These are phyloP conservation scores for Cladosporium sp. DNA, from an alignment of 2,329 filamentous ascomycete species.

Conservation along the genomic window DNA sequence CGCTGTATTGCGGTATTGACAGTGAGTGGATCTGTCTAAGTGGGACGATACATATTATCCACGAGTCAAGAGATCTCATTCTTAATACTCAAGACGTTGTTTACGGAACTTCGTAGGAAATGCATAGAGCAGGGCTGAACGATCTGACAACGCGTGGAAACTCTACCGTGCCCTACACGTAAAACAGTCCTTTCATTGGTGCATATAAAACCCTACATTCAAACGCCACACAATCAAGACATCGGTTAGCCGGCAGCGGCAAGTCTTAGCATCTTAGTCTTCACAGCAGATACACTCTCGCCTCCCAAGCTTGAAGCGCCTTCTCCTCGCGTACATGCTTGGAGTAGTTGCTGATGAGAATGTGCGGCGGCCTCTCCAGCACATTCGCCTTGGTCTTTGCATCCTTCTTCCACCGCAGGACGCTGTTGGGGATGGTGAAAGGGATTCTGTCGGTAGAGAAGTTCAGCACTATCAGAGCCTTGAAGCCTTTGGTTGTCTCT, in stretches of 20 bases:
- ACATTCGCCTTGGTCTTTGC: constrained; percentile 19
- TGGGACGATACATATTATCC: no score
- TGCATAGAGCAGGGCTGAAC: no score
- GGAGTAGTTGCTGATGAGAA: constrained; percentile 41
- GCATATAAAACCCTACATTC: constrained; percentile 10
- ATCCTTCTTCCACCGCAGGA: constrained; percentile 1
- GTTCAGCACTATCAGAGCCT: constrained; percentile 36
- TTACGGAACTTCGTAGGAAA: no score
- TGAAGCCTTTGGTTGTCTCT: constrained; percentile 25
- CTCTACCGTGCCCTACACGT: no score
- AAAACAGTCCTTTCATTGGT: constrained; percentile 1
- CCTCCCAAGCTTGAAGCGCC: constrained; percentile 33
- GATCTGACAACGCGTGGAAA: no score
- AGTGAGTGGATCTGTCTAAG: no score
- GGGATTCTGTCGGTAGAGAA: constrained; percentile 29
- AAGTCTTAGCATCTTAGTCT: neutral
- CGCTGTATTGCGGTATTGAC: no score
- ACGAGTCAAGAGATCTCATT: no score
- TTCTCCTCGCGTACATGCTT: constrained; percentile 26
- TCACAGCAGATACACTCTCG: constrained; percentile 32
- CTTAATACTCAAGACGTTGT: no score
- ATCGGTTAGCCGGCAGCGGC: constrained; percentile 10
- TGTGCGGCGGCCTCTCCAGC: neutral
- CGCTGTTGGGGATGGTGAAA: constrained; percentile 10
- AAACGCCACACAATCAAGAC: constrained; percentile 10